phyloP scores from a whole-genome alignment of 495 filamentous ascomycete genomes.

The Penicillium verhagenii region DNA sequence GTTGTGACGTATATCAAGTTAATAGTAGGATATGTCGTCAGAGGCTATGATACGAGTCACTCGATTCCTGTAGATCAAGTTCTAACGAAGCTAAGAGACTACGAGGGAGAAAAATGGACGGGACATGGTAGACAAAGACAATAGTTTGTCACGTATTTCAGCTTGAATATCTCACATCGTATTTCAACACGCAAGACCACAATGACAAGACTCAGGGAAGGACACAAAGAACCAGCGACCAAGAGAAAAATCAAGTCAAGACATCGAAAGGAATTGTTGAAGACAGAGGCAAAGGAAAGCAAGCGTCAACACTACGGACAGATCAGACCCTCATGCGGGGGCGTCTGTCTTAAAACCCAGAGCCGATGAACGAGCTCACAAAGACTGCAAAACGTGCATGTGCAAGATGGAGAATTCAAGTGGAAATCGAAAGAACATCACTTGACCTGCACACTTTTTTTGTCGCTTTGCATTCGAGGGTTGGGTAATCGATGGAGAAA shows the following conservation, averaged over 20 bases:
- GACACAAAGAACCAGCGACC: background rate
- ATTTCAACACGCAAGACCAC: constrained; percentile 10
- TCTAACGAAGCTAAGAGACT: background rate
- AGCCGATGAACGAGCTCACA: background rate
- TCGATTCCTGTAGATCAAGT: background rate
- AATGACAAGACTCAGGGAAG: background rate
- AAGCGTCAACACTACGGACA: constrained; percentile 8
- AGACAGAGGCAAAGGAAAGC: background rate
- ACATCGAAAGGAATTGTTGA: background rate
- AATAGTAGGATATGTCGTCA: too few relatives aligned
- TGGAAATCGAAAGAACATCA: background rate
- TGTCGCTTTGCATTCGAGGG: background rate
- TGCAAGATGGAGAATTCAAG: background rate
- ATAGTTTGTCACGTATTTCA: constrained; percentile 23
- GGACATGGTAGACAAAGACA: constrained; percentile 24
- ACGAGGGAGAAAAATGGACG: background rate
- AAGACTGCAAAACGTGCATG: background rate
- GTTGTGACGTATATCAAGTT: too few relatives aligned
- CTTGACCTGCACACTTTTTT: background rate
- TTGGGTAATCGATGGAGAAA: background rate
- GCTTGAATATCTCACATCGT: constrained; percentile 11
- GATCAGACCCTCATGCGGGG: background rate
- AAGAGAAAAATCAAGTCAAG: background rate
- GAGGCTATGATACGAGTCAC: too few relatives aligned
- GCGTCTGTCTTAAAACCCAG: background rate